Conservation (phyloP, 192 early-diverging fungal genomes). For the Geranomyces michiganensis region DNA sequence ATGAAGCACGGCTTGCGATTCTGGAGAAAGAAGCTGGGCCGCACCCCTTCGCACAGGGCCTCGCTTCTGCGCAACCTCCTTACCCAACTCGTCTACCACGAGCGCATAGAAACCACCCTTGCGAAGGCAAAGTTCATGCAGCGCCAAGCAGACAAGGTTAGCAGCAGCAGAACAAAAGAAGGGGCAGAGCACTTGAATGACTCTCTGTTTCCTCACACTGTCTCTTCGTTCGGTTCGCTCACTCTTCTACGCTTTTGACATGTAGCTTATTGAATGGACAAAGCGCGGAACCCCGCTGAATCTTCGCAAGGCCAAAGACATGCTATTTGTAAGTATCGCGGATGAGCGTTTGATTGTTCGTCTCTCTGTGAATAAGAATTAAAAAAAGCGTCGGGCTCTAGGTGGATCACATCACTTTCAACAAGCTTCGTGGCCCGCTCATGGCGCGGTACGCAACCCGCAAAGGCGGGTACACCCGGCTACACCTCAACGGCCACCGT, state of each 20-base stretch:
- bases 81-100: slow-evolving; percentile 81
- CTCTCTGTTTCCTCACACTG: no score
- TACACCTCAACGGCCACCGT: slow-evolving; percentile 76
- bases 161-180: not conserved
- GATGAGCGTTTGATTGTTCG: slow-evolving; percentile 14
- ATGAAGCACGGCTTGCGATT: slow-evolving; percentile 53
- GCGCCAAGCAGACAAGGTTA: slow-evolving; percentile 78
- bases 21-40: slow-evolving; percentile 61
- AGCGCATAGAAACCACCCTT: slow-evolving; percentile 90
- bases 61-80: slow-evolving; percentile 83
- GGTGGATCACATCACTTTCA: slow-evolving; percentile 72
- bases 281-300: slow-evolving; percentile 66
- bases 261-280: slow-evolving; percentile 79
- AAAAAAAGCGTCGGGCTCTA: slow-evolving; percentile 19
- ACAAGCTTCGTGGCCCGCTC: slow-evolving; percentile 79
- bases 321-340: slow-evolving; percentile 44
- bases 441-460: slow-evolving; percentile 80
- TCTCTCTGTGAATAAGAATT: not conserved
- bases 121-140: slow-evolving; percentile 91
- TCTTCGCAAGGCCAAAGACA: slow-evolving; percentile 25
- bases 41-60: slow-evolving; percentile 69
- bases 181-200: not conserved
- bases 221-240: not conserved
- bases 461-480: slow-evolving; percentile 87
- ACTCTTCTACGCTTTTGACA: not conserved